Conservation (phyloP, 2,329 filamentous ascomycete genomes). For the Phaeosphaeriaceae sp. region DNA sequence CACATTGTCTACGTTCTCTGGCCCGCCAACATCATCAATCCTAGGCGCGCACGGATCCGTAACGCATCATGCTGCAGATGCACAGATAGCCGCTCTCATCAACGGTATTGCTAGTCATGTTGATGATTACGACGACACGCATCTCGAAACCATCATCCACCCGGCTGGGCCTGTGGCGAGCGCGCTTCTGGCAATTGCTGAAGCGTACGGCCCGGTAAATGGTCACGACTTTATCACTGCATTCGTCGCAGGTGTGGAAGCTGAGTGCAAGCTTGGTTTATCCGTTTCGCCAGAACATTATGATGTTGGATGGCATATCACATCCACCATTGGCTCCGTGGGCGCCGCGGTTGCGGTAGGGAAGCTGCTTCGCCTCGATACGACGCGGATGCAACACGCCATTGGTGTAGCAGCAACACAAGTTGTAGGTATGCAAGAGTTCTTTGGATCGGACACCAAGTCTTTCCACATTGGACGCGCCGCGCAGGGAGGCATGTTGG, state of each 20-base stretch:
- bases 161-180: slow-evolving; percentile 60
- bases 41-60: slow-evolving; percentile 42
- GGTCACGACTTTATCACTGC: slow-evolving; percentile 60
- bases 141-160: slow-evolving; percentile 64
- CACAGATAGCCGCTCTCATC: slow-evolving; percentile 59
- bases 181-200: slow-evolving; percentile 58
- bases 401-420: slow-evolving; percentile 63
- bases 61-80: slow-evolving; percentile 46
- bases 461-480: slow-evolving; percentile 63
- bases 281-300: slow-evolving; percentile 63
- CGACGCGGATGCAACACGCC: slow-evolving; percentile 55
- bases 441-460: slow-evolving; percentile 65
- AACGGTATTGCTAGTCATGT: slow-evolving; percentile 64
- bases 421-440: slow-evolving; percentile 61
- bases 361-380: slow-evolving; percentile 54
- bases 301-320: slow-evolving; percentile 65
- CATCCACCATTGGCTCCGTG: slow-evolving; percentile 59
- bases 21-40: slow-evolving; percentile 46
- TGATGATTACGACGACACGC: slow-evolving; percentile 65
- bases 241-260: slow-evolving; percentile 60
- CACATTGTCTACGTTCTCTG: slow-evolving; percentile 36
- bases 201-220: slow-evolving; percentile 50
- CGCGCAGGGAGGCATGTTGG: slow-evolving; percentile 60
- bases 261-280: slow-evolving; percentile 60
- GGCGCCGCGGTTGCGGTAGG: slow-evolving; percentile 61